Evolutionary conservation across 1,284 basidiomycete genomes (phyloP).

Genomic region (Cutaneotrichosporon mucoides): DNA sequence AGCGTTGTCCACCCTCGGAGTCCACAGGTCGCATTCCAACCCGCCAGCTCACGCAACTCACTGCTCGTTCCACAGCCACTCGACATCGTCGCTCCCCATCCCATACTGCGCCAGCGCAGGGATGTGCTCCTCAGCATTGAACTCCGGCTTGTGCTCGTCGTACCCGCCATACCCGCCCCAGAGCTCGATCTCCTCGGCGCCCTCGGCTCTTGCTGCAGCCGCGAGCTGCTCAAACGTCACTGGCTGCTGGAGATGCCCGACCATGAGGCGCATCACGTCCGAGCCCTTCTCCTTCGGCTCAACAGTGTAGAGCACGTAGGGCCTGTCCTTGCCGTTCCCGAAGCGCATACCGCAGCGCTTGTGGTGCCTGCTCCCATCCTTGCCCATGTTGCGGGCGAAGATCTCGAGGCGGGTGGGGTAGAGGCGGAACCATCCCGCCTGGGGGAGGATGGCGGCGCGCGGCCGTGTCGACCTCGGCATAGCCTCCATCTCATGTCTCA

Average conservation of each 20-base stretch:
- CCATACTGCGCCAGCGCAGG: conserved; percentile 11
- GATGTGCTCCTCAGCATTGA: background rate
- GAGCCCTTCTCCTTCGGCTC: background rate
- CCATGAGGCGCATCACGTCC: background rate
- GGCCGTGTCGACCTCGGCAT: background rate
- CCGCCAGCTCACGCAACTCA: too few species aligned
- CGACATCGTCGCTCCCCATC: conserved; percentile 3
- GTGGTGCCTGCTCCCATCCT: background rate
- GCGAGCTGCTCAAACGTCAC: conserved; percentile 6
- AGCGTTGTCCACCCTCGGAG: background rate
- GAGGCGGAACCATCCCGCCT: conserved; percentile 9
- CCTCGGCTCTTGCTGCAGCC: conserved; percentile 4
- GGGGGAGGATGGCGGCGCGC: conserved; percentile 6
- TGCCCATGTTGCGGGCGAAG: background rate
- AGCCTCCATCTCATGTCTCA: background rate
- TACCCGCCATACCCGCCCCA: conserved; percentile 8
- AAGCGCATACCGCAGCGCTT: conserved; percentile 1
- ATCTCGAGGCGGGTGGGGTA: conserved; percentile 2
- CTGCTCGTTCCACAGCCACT: conserved; percentile 13
- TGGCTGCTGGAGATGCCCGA: background rate
- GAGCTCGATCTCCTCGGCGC: conserved; percentile 10
- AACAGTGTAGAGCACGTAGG: conserved; percentile 2
- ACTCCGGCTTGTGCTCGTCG: conserved; percentile 2
- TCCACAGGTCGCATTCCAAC: too few species aligned
- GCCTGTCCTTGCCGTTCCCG: background rate